Evolutionary conservation across 805 yeast species (phyloP), one percentile per base, ranked within the genome.

Genomic region (Kockiozyma suomiensis): DNA sequence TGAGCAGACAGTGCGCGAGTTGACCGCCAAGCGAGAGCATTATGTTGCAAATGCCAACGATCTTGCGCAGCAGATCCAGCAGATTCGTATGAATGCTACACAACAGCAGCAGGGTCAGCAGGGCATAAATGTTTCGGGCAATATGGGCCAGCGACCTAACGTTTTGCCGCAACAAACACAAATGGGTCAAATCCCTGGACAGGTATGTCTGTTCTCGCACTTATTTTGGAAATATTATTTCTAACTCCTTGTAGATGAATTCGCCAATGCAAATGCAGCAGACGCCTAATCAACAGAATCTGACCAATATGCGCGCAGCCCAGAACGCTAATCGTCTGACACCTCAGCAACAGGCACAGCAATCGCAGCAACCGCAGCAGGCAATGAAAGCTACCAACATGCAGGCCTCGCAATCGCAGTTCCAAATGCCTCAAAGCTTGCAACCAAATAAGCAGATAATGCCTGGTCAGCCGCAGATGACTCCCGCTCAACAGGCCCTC

Each of bases 191-290:
- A 30, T 30, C 10, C 33, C 42, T 30, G 51, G 54, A 13, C 56
- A 49, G 42, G 56, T 52, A 23, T 19, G 40, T 23, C 26, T n/a
- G 6, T 33, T 8, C 13, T 45, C 15, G n/a, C 46, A 25, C 15
- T 15, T 6, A n/a, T 3, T 79, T 73, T 7, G 66, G 66, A 28
- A 68, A 32, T 26, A 12, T n/a, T 17, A 26, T 12, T 48, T 15
- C 35, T 48, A 35, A 28, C 45, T 21, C 8, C 40, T 42, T 33
- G 15, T 61, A 50, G 40, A 26, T 33, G 47, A 30, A 38, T 12
- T 55, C 58, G 10, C 62, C 40, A 19, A 26, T 51, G 42, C 59
- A 58, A n/a, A 54, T 50, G 30, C 52, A 33, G 19, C 55, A 40
- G 45, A 41, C 25, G 38, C 66, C 42, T 40, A 50, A 61, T 35